Evolutionary conservation across 129 eudicot species (phyloP).

Genomic region (Deinandra increscens): DNA sequence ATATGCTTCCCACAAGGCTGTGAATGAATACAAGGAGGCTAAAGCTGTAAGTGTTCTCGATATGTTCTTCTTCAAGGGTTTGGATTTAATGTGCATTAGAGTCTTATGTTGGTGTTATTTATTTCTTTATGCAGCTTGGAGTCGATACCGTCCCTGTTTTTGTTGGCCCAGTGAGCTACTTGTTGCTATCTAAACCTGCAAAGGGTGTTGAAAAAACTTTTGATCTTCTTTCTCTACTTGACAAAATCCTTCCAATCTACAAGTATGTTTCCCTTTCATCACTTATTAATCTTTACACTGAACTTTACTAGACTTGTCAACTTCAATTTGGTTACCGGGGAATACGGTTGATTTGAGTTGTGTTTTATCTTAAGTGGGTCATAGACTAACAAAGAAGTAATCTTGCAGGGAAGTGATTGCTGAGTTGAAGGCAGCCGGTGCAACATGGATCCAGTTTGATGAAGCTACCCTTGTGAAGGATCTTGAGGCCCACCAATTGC

Average conservation of each 20-base stretch:
- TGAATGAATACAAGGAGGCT: constrained; percentile 97
- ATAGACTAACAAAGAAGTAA: background rate
- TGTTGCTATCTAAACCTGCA: constrained; percentile 89
- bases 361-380: background rate
- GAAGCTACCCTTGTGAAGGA: too few relatives aligned
- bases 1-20: constrained; percentile 98
- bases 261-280: constrained; percentile 44
- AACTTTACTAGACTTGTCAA: background rate
- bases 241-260: constrained; percentile 87
- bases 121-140: constrained; percentile 64
- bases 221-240: constrained; percentile 80
- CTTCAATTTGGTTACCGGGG: background rate
- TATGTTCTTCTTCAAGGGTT: background rate
- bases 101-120: background rate
- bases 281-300: background rate
- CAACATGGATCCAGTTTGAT: constrained; percentile 8
- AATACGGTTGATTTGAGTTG: background rate
- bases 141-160: constrained; percentile 96
- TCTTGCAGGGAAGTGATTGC: constrained; percentile 76
- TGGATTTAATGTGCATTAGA: background rate
- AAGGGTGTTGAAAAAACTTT: constrained; percentile 94
- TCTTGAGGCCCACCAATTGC: too few relatives aligned
- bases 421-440: constrained; percentile 92
- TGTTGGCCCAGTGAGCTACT: constrained; percentile 94
- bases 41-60: constrained; percentile 69